phyloP scores from a whole-genome alignment of 495 filamentous ascomycete species.

The Penicillium maclennaniae region DNA sequence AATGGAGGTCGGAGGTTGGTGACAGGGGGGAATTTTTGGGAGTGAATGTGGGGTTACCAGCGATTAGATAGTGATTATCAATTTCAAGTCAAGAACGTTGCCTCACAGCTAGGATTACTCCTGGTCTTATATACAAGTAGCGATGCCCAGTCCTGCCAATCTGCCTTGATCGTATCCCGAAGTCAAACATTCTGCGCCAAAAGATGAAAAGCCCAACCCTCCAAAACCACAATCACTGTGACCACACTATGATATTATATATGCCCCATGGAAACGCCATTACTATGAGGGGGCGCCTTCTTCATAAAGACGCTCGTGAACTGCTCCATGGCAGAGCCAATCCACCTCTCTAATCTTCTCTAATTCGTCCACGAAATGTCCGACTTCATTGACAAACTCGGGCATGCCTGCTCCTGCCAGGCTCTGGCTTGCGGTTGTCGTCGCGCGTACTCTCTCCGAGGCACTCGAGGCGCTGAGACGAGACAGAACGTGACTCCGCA shows the following conservation, averaged over 20 bases:
- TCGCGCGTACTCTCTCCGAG: slow-evolving; percentile 75
- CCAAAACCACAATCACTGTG: background rate
- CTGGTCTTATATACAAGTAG: background rate
- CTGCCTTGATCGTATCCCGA: slow-evolving; percentile 1
- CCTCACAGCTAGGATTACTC: background rate
- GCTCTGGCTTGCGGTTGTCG: slow-evolving; percentile 76
- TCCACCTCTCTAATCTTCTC: slow-evolving; percentile 73
- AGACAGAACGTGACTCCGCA: slow-evolving; percentile 70
- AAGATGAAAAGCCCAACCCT: too few species aligned
- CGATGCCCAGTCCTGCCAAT: slow-evolving; percentile 13
- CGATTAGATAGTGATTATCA: slow-evolving; percentile 7
- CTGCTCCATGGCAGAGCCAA: slow-evolving; percentile 68
- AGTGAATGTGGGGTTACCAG: slow-evolving; percentile 4
- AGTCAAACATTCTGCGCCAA: background rate
- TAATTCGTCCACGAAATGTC: slow-evolving; percentile 75
- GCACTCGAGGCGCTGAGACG: slow-evolving; percentile 72
- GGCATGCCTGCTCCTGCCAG: slow-evolving; percentile 75
- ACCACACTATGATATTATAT: slow-evolving; percentile 5
- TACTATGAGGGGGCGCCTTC: slow-evolving; percentile 26
- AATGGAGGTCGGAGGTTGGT: background rate
- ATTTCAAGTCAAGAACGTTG: background rate
- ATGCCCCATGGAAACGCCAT: slow-evolving; percentile 2
- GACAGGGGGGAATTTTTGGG: slow-evolving; percentile 13
- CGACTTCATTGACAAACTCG: slow-evolving; percentile 85
- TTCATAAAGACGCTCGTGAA: slow-evolving; percentile 69